Evolutionary conservation across 225 moss, liverwort and hornwort species (phyloP).

Genomic region (Antitrichia curtipendula): DNA sequence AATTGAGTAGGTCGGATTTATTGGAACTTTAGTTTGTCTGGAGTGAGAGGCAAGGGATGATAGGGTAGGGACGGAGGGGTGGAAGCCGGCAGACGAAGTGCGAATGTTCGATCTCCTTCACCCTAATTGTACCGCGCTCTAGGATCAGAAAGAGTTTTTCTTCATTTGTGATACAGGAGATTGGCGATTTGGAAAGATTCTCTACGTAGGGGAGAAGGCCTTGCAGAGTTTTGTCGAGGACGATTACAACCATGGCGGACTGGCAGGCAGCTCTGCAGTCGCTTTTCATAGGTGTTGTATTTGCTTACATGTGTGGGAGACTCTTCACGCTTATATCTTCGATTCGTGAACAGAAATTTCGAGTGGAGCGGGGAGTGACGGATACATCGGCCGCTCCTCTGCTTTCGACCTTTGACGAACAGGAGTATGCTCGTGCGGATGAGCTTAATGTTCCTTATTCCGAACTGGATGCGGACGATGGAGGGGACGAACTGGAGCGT

Average conservation of each 20-base stretch:
- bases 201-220: not conserved
- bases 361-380: slow-evolving; percentile 45
- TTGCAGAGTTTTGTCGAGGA: not conserved
- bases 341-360: slow-evolving; percentile 65
- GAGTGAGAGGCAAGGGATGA: slow-evolving; percentile 5
- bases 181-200: not conserved
- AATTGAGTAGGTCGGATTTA: not conserved
- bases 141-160: not conserved
- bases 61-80: not conserved
- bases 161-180: not conserved
- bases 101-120: not conserved
- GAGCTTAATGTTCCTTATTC: slow-evolving; percentile 18
- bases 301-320: slow-evolving; percentile 88
- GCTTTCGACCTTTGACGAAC: slow-evolving; percentile 7
- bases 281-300: slow-evolving; percentile 70
- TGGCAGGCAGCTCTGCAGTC: slow-evolving; percentile 94
- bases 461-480: slow-evolving; percentile 33
- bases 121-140: not conserved
- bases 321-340: slow-evolving; percentile 82
- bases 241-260: slow-evolving; percentile 52
- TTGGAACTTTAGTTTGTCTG: not conserved
- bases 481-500: slow-evolving; percentile 33
- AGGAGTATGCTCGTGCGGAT: slow-evolving; percentile 33
- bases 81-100: not conserved
- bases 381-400: not conserved